These are phyloP conservation scores for Malassezia cuniculi DNA, from an alignment of 1,284 basidiomycete species.

Conservation along the genomic window DNA sequence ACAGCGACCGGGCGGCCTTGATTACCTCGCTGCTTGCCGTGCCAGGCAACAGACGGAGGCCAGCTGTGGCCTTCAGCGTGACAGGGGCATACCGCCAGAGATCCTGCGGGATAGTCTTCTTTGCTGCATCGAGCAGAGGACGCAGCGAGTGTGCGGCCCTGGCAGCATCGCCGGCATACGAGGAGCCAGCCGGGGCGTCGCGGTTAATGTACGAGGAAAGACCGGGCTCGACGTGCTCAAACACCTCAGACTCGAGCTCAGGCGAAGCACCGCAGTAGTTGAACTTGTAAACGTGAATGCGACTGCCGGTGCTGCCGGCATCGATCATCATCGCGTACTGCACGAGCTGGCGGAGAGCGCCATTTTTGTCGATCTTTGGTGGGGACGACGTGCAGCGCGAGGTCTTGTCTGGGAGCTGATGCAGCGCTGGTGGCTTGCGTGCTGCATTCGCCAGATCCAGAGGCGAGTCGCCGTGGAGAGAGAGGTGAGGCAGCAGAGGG, in stretches of 20 bases:
- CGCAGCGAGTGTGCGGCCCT: constrained; percentile 72
- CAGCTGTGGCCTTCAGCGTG: constrained; percentile 89
- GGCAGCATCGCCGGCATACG: constrained; percentile 51
- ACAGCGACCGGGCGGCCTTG: constrained; percentile 57
- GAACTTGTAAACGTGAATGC: constrained; percentile 82
- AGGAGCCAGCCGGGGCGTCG: constrained; percentile 68
- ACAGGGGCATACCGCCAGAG: constrained; percentile 69
- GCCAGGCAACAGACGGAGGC: constrained; percentile 63
- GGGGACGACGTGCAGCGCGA: constrained; percentile 25
- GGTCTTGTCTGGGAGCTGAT: constrained; percentile 32
- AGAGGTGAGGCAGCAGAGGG: constrained; percentile 4
- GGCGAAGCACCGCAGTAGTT: constrained; percentile 49
- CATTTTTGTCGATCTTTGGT: constrained; percentile 19
- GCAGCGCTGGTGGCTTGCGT: constrained; percentile 23
- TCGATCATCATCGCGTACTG: constrained; percentile 97
- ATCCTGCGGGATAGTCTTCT: constrained; percentile 59
- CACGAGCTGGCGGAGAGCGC: constrained; percentile 29
- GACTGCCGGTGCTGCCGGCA: constrained; percentile 88
- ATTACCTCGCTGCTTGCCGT: constrained; percentile 63
- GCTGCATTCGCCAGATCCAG: constrained; percentile 7
- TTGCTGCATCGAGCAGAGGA: constrained; percentile 65
- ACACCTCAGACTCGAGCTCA: constrained; percentile 81
- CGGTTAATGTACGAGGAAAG: constrained; percentile 68
- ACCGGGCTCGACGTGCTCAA: constrained; percentile 70
- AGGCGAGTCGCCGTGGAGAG: too few relatives aligned